A percentile compares a stretch with the other conserved stretches of the same genome.
phyloP scores from a whole-genome alignment of 2,329 filamentous ascomycete species.

The Trichoderma lentiforme region DNA sequence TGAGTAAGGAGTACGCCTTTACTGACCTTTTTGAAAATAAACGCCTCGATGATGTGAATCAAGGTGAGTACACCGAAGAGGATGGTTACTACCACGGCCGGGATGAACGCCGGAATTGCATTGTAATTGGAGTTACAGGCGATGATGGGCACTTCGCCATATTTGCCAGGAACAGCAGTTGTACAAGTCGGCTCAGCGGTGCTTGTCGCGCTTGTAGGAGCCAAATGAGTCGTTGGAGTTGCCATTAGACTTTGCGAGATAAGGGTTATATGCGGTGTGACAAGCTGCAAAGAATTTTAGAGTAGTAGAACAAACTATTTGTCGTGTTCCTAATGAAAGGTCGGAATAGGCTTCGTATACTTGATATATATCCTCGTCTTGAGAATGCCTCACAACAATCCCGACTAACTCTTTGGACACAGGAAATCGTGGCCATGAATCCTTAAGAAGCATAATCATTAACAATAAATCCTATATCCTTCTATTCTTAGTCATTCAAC shows the following conservation, averaged over 20 bases:
- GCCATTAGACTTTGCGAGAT: background rate
- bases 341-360: background rate
- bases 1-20: no score
- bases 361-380: background rate
- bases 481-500: background rate
- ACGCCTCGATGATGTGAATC: background rate
- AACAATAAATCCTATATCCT: background rate
- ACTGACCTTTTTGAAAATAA: slow-evolving; percentile 7
- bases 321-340: background rate
- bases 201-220: background rate
- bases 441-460: background rate
- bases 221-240: background rate
- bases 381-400: background rate
- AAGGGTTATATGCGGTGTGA: no score
- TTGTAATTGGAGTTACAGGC: slow-evolving; percentile 1
- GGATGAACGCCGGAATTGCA: background rate
- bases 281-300: background rate
- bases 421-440: background rate
- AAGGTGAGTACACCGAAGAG: background rate
- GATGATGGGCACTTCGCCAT: background rate
- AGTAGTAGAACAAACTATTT: background rate
- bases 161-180: background rate
- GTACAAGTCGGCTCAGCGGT: background rate
- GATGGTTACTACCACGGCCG: background rate
- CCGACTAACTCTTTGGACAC: background rate